Conservation (phyloP, 2,329 filamentous ascomycete genomes). For the Pleomassaria siparia region DNA sequence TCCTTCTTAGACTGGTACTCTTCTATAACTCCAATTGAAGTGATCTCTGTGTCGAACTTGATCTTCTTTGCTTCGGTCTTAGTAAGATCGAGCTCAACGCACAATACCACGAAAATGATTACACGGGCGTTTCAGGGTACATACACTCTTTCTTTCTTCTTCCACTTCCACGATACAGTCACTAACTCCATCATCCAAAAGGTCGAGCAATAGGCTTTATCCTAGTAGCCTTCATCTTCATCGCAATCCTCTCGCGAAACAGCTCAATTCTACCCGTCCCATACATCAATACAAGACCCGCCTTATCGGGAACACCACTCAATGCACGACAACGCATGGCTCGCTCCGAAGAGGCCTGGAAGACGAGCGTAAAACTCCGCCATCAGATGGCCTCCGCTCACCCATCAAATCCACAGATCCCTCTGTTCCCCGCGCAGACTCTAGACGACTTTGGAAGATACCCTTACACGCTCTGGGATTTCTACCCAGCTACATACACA, state of each 20-base stretch:
- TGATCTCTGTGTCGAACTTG: too few relatives aligned
- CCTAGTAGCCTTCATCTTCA: neutral
- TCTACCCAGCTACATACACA: constrained; percentile 36
- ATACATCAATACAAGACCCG: neutral
- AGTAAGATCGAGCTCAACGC: neutral
- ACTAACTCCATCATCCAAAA: neutral
- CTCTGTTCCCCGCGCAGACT: constrained; percentile 28
- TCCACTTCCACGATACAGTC: neutral
- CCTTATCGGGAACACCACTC: neutral
- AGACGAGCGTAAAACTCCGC: constrained; percentile 30
- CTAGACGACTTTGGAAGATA: constrained; percentile 29
- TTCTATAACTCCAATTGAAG: too few relatives aligned
- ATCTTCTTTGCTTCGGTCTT: too few relatives aligned
- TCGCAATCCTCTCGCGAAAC: neutral
- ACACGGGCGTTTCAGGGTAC: neutral
- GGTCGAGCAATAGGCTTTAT: neutral
- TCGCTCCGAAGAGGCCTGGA: constrained; percentile 34
- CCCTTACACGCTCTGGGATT: constrained; percentile 38
- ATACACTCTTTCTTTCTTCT: too few relatives aligned
- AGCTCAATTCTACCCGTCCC: neutral
- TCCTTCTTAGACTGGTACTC: too few relatives aligned
- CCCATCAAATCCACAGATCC: constrained; percentile 31
- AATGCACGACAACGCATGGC: constrained; percentile 28
- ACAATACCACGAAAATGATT: neutral
- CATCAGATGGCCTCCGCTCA: constrained; percentile 28